Conservation (phyloP, 805 yeast genomes). For the Trichomonascus vanleenenianus region DNA sequence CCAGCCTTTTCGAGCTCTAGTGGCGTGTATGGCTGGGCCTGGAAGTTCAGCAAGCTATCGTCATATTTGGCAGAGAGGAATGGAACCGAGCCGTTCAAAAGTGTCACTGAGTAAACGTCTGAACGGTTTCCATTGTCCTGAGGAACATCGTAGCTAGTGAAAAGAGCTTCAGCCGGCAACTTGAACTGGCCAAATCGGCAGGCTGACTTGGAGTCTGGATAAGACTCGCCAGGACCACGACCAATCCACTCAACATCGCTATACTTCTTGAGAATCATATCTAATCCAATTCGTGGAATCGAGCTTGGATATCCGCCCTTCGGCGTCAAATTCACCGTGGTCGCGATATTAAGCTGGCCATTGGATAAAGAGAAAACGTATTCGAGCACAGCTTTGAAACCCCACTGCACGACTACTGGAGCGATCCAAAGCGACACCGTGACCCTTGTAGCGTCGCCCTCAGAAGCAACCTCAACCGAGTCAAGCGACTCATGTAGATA, state of each 20-base stretch:
- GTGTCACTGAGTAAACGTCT: slow-evolving; percentile 27
- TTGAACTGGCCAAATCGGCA: slow-evolving; percentile 23
- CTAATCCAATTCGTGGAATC: slow-evolving; percentile 32
- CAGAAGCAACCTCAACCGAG: slow-evolving; percentile 1
- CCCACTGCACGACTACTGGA: slow-evolving; percentile 27
- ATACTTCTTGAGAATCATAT: slow-evolving; percentile 21
- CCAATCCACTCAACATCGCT: slow-evolving; percentile 28
- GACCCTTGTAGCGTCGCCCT: not conserved
- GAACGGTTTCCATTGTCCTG: slow-evolving; percentile 33
- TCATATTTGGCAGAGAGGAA: not conserved
- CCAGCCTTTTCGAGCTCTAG: slow-evolving; percentile 16
- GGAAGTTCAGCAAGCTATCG: slow-evolving; percentile 10
- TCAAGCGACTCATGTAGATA: slow-evolving; percentile 14
- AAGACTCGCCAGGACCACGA: slow-evolving; percentile 31
- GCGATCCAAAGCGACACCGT: slow-evolving; percentile 10
- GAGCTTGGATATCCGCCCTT: slow-evolving; percentile 20
- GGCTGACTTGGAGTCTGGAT: slow-evolving; percentile 28
- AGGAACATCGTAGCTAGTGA: slow-evolving; percentile 28
- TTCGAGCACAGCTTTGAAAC: slow-evolving; percentile 11
- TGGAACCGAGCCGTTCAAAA: slow-evolving; percentile 1
- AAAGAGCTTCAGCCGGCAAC: slow-evolving; percentile 16
- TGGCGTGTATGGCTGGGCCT: slow-evolving; percentile 14
- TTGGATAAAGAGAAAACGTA: slow-evolving; percentile 12
- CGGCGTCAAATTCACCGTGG: slow-evolving; percentile 5
- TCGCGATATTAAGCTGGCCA: slow-evolving; percentile 2